These are phyloP conservation scores for Byssothecium circinans DNA, from an alignment of 2,329 filamentous ascomycete genomes.

Conservation along the genomic window DNA sequence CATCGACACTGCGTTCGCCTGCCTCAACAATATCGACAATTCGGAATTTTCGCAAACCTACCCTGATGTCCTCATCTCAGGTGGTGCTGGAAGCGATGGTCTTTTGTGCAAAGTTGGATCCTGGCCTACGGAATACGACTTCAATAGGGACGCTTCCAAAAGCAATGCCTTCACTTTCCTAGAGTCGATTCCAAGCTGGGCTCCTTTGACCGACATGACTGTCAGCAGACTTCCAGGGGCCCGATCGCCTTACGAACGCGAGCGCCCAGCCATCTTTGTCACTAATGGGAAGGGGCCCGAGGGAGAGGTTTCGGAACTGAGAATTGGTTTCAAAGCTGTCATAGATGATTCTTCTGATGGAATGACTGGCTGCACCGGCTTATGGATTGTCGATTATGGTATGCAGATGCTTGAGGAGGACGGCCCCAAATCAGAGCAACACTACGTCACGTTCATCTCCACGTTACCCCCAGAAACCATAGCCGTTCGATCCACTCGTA, in stretches of 20 bases:
- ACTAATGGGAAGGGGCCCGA: constrained; percentile 49
- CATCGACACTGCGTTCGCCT: constrained; percentile 80
- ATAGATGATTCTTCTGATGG: constrained; percentile 32
- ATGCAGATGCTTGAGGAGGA: constrained; percentile 30
- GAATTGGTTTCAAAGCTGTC: constrained; percentile 46
- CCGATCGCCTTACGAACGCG: constrained; percentile 20
- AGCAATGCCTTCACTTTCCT: constrained; percentile 51
- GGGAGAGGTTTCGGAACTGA: constrained; percentile 49
- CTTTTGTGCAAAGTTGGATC: constrained; percentile 69
- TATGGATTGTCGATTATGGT: constrained; percentile 44
- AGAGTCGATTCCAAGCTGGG: constrained; percentile 65
- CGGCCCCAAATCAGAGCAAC: constrained; percentile 25
- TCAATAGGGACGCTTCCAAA: constrained; percentile 56
- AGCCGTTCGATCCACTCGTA: constrained; percentile 30
- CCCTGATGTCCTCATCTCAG: constrained; percentile 77
- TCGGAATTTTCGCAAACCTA: constrained; percentile 55
- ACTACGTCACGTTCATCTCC: constrained; percentile 42
- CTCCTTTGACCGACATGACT: constrained; percentile 54
- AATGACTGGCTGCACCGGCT: constrained; percentile 36
- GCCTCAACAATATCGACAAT: constrained; percentile 56
- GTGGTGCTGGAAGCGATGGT: constrained; percentile 77
- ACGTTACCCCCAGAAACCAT: constrained; percentile 38
- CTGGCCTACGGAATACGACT: constrained; percentile 46
- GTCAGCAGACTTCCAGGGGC: constrained; percentile 31
- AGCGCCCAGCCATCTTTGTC: constrained; percentile 38